phyloP scores from a whole-genome alignment of 2,329 filamentous ascomycete species.

The Diaporthe sp. region DNA sequence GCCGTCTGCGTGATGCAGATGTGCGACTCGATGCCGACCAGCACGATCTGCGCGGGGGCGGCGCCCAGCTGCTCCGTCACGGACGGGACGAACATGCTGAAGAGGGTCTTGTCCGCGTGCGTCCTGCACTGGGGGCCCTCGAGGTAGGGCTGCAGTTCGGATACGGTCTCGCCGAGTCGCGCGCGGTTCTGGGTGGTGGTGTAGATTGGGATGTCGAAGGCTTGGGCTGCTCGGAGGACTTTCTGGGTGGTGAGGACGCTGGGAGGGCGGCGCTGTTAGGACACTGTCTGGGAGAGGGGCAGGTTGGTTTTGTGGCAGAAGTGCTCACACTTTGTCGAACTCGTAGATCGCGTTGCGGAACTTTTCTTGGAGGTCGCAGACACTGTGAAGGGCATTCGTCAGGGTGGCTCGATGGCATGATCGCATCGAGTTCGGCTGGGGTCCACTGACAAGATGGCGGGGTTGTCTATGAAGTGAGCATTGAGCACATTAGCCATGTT shows the following conservation, averaged over 20 bases:
- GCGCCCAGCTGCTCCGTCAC: slow-evolving; percentile 60
- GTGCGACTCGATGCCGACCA: slow-evolving; percentile 93
- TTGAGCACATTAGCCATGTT: slow-evolving; percentile 41
- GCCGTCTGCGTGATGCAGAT: slow-evolving; percentile 96
- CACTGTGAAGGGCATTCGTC: slow-evolving; percentile 61
- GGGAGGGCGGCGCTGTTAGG: slow-evolving; percentile 30
- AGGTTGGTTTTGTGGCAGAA: neutral
- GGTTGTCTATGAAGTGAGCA: slow-evolving; percentile 54
- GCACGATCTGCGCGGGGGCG: slow-evolving; percentile 69
- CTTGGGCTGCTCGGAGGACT: slow-evolving; percentile 73
- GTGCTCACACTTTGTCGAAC: slow-evolving; percentile 81
- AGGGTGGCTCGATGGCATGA: neutral
- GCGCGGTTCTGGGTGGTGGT: slow-evolving; percentile 87
- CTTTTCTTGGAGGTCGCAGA: slow-evolving; percentile 96
- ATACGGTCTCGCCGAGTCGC: slow-evolving; percentile 84
- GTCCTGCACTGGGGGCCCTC: slow-evolving; percentile 57
- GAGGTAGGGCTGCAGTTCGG: slow-evolving; percentile 74
- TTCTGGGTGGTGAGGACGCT: slow-evolving; percentile 78
- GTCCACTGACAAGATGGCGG: slow-evolving; percentile 63
- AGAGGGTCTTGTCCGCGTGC: slow-evolving; percentile 86
- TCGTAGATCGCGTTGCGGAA: slow-evolving; percentile 87
- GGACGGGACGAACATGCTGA: slow-evolving; percentile 87
- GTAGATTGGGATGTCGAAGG: slow-evolving; percentile 82
- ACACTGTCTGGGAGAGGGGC: neutral
- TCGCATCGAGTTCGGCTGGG: neutral